Base-by-base conservation (phyloP, 2,329 filamentous ascomycete species). In the Ascochyta pisi region DNA sequence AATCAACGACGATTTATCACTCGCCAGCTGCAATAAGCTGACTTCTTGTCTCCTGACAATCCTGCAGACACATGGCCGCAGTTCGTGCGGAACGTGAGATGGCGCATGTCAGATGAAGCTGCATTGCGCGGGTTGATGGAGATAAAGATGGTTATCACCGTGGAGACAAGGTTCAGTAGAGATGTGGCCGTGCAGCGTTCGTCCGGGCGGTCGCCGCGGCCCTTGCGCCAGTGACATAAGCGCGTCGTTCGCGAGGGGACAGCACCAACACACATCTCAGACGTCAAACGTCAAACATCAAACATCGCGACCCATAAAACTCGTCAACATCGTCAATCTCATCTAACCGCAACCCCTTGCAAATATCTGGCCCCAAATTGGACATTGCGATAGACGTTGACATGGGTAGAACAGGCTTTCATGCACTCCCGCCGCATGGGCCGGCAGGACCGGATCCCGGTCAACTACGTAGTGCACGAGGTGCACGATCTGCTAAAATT, bases 351-450 rank as follows among this genome's bases (percentile, higher is more conserved):
- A 42, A 31, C 38, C 47, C 43, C 53, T 51, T 51, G 47, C 53
- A 26, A 22, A 51, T 34, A 31, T 47, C 26, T 26, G 26, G 31
- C 22, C 42, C 31, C 26, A 16, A 29, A 48, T 13, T 23, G 31
- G 23, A 39, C 35, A 56, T 56, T 56, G 53, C 27, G 54, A 53
- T 53, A 53, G 54, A 43, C 49, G 54, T 49, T 57, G 54, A 57
- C 54, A 57, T 57, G 54, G 54, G 54, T 40, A 57, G 54, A 57
- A 57, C 54, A 57, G 54, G 54, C 54, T 57, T 57, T 41, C 49
- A 48, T 39, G 38, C 44, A 50, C 47, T 39, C 48, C 38, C 54
- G 50, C 51, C 45, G 53, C 47, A 37, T 48, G 53, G 53, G 43
- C 53, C 53, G 53, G 43, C 26, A 50, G 13, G 42, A 39, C 49